These are phyloP conservation scores for Candida alai DNA, from an alignment of 805 yeast genomes.

Conservation along the genomic window DNA sequence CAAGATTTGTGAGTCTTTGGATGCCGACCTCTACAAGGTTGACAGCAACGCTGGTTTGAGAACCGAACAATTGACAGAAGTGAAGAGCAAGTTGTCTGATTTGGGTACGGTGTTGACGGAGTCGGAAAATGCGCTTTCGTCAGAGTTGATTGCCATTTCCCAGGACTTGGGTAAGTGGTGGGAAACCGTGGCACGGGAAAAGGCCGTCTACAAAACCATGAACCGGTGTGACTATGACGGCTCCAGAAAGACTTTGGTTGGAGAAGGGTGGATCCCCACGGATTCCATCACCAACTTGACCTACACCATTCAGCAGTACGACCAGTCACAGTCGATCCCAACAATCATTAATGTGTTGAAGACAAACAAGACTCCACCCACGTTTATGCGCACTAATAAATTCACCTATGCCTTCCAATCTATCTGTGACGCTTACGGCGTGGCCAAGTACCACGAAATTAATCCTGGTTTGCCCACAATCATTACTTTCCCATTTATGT, in stretches of 20 bases:
- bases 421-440: slow-evolving; percentile 93
- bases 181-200: slow-evolving; percentile 61
- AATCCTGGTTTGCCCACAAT: slow-evolving; percentile 95
- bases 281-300: slow-evolving; percentile 68
- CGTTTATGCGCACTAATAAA: slow-evolving; percentile 91
- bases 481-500: slow-evolving; percentile 96
- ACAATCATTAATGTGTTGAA: slow-evolving; percentile 54
- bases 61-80: slow-evolving; percentile 25
- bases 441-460: slow-evolving; percentile 89
- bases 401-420: slow-evolving; percentile 90
- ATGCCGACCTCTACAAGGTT: slow-evolving; percentile 69
- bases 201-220: slow-evolving; percentile 73
- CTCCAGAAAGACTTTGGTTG: slow-evolving; percentile 79
- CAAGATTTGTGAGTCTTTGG: slow-evolving; percentile 85
- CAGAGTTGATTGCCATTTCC: slow-evolving; percentile 78
- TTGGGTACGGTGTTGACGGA: slow-evolving; percentile 32
- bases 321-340: slow-evolving; percentile 48
- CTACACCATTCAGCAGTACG: slow-evolving; percentile 59
- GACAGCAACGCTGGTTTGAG: slow-evolving; percentile 35
- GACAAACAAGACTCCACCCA: slow-evolving; percentile 88
- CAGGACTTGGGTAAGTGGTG: slow-evolving; percentile 75
- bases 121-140: slow-evolving; percentile 55
- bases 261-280: slow-evolving; percentile 96
- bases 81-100: slow-evolving; percentile 27
- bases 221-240: slow-evolving; percentile 79